Evolutionary conservation across 495 filamentous ascomycete genomes (phyloP).

Genomic region (Penicilliopsis zonata): DNA sequence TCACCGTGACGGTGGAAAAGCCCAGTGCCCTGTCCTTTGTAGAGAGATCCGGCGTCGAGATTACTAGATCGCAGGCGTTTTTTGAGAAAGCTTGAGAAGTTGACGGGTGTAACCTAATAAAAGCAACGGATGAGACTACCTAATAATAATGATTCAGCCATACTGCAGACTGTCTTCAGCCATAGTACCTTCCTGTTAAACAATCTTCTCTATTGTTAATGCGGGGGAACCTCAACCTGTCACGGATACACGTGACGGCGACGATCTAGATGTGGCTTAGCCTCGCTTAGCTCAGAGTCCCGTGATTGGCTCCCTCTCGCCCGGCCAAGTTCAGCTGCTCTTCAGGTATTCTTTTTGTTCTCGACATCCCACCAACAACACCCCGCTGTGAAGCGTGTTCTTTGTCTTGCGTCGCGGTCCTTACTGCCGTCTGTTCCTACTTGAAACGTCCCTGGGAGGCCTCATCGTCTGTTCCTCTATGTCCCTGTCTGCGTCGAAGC

Average conservation of each 20-base stretch:
- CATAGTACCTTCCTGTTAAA: too few species aligned
- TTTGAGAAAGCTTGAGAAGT: too few species aligned
- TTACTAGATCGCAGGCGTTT: constrained; percentile 38
- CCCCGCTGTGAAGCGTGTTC: too few species aligned
- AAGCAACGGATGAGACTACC: too few species aligned
- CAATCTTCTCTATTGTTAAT: too few species aligned
- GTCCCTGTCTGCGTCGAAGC: constrained; percentile 22
- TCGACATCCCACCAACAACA: background rate
- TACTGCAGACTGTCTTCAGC: too few species aligned
- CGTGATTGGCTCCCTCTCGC: constrained; percentile 10
- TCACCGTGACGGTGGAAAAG: constrained; percentile 44
- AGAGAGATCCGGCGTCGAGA: constrained; percentile 41
- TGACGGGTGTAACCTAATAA: too few species aligned
- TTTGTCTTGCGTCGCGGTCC: constrained; percentile 3
- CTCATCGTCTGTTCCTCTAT: constrained; percentile 22
- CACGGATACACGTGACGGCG: background rate
- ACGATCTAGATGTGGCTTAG: constrained; percentile 4
- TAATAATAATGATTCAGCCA: background rate
- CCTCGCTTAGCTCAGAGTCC: constrained; percentile 9
- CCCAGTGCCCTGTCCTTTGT: constrained; percentile 47
- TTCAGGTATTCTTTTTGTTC: too few species aligned
- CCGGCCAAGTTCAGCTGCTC: background rate
- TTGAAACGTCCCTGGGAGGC: background rate
- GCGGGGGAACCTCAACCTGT: constrained; percentile 1
- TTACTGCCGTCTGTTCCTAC: constrained; percentile 1